These are phyloP conservation scores for Suhomyces bolitotheri DNA, from an alignment of 1,139 yeast species.

Conservation along the genomic window DNA sequence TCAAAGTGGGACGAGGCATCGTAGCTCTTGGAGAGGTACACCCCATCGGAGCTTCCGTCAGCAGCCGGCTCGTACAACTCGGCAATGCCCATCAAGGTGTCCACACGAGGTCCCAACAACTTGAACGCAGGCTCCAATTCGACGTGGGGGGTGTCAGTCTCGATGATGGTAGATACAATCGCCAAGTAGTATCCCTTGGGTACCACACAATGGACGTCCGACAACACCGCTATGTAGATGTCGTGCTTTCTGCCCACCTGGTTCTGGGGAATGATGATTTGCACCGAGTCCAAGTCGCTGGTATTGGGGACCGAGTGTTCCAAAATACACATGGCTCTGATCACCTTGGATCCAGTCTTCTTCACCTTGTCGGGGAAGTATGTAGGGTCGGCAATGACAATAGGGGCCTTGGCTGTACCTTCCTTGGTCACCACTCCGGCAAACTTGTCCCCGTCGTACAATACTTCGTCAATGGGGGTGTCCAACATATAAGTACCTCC, in stretches of 20 bases:
- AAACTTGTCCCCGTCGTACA: conserved; percentile 67
- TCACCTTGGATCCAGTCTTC: conserved; percentile 82
- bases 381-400: conserved; percentile 97
- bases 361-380: conserved; percentile 91
- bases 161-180: conserved; percentile 90
- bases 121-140: conserved; percentile 96
- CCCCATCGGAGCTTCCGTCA: conserved; percentile 78
- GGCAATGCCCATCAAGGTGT: conserved; percentile 94
- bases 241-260: conserved; percentile 93
- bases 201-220: conserved; percentile 88
- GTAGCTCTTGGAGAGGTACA: conserved; percentile 83
- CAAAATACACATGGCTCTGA: conserved; percentile 91
- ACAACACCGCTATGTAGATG: conserved; percentile 88
- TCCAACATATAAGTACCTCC: conserved; percentile 99
- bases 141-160: conserved; percentile 88
- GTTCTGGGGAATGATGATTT: conserved; percentile 93
- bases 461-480: conserved; percentile 88
- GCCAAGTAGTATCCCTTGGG: conserved; percentile 91
- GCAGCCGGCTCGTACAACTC: conserved; percentile 85
- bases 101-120: conserved; percentile 73
- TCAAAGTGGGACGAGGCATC: conserved; percentile 97
- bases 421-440: conserved; percentile 88
- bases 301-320: conserved; percentile 90
- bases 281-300: conserved; percentile 82
- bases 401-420: conserved; percentile 88